Conservation (phyloP, 208 protist species). For the Crithidia thermophila region DNA sequence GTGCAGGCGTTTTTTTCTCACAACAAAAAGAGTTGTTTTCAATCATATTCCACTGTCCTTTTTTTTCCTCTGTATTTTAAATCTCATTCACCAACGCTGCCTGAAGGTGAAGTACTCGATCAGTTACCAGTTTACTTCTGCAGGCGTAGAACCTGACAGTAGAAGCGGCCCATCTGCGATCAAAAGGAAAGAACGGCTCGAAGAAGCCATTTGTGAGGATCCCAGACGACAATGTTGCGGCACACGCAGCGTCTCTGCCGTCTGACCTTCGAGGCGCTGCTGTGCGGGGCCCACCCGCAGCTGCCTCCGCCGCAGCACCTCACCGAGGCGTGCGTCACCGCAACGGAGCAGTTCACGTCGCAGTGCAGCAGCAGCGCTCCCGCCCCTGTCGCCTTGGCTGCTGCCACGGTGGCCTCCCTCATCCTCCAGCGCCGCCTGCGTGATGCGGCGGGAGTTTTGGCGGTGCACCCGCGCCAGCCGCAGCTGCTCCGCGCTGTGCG, state of each 20-base stretch:
- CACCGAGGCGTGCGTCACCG: slow-evolving; percentile 4
- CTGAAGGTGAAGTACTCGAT: too few species aligned
- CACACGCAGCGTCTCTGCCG: slow-evolving; percentile 29
- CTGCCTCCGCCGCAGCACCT: slow-evolving; percentile 15
- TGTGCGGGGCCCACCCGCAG: slow-evolving; percentile 37
- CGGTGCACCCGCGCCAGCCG: slow-evolving; percentile 39
- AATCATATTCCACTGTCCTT: too few species aligned
- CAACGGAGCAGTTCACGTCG: slow-evolving; percentile 18
- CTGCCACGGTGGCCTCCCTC: slow-evolving; percentile 32
- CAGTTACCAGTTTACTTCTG: too few species aligned
- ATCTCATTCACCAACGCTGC: too few species aligned
- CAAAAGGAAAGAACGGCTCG: too few species aligned
- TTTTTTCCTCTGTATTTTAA: slow-evolving; percentile 4
- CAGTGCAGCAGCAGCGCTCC: slow-evolving; percentile 45
- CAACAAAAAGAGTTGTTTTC: too few species aligned
- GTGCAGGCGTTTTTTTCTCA: too few species aligned
- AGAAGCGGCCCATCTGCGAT: too few species aligned
- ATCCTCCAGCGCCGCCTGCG: slow-evolving; percentile 29
- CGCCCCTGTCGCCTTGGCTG: slow-evolving; percentile 54
- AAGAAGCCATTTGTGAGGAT: background rate
- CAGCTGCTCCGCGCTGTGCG: slow-evolving; percentile 27
- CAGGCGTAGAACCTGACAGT: too few species aligned
- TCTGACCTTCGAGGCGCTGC: slow-evolving; percentile 66
- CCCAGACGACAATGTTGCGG: slow-evolving; percentile 24
- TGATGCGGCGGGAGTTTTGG: slow-evolving; percentile 46